Percentiles rank a stretch among this genome's conserved stretches.
Evolutionary conservation across 2,329 filamentous ascomycete species (phyloP).

Genomic region (Ascochyta viciae-villosae): DNA sequence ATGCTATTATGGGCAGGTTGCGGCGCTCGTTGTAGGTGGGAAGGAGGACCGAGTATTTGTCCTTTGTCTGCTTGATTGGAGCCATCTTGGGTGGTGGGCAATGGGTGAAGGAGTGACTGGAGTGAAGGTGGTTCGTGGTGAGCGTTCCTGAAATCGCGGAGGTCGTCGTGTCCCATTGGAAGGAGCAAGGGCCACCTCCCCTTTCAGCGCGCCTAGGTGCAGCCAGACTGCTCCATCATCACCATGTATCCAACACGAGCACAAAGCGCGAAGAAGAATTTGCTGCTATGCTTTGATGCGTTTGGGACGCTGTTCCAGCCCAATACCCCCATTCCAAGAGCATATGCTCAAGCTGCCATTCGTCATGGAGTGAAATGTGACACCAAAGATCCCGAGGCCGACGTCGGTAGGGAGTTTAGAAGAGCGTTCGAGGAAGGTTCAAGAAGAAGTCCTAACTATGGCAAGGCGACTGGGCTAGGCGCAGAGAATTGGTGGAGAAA

Average conservation of each 20-base stretch:
- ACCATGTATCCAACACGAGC: conserved; percentile 14
- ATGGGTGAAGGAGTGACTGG: conserved; percentile 40
- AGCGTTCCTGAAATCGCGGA: conserved; percentile 22
- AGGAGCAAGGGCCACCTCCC: conserved; percentile 25
- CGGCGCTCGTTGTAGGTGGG: conserved; percentile 98
- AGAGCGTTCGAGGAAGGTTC: conserved; percentile 58
- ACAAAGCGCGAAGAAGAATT: conserved; percentile 47
- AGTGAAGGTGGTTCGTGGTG: conserved; percentile 21
- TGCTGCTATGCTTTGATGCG: conserved; percentile 69
- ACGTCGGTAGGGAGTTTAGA: conserved; percentile 43
- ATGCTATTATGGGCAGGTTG: conserved; percentile 95
- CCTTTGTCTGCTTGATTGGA: conserved; percentile 53
- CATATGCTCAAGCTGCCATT: conserved; percentile 63
- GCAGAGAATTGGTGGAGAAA: conserved; percentile 67
- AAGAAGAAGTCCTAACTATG: conserved; percentile 64
- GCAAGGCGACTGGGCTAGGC: conserved; percentile 59
- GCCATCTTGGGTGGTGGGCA: conserved; percentile 36
- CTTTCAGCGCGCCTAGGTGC: conserved; percentile 27
- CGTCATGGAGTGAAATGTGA: conserved; percentile 58
- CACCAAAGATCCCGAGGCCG: conserved; percentile 34
- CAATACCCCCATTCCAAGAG: conserved; percentile 56
- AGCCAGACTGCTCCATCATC: conserved; percentile 11
- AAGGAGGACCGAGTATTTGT: conserved; percentile 97
- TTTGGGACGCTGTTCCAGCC: conserved; percentile 70
- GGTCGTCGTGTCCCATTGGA: conserved; percentile 35